Conservation (phyloP, 2,329 filamentous ascomycete species). For the Talaromyces sp. region DNA sequence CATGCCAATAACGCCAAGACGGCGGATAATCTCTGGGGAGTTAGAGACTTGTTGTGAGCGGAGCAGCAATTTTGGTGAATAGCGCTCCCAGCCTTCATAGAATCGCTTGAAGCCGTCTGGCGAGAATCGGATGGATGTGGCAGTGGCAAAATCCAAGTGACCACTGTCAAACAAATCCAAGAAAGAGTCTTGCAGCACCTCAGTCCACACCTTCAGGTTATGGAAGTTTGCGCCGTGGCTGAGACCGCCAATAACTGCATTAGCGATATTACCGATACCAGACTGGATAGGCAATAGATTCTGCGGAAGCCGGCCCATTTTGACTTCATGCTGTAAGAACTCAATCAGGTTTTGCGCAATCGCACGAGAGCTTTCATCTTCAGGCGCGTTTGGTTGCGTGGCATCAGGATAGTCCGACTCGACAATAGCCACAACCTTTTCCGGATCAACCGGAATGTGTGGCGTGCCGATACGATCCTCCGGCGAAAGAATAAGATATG, state of each 20-base stretch:
- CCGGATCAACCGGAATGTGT: slow-evolving; percentile 78
- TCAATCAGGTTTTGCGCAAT: slow-evolving; percentile 82
- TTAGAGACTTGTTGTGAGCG: slow-evolving; percentile 87
- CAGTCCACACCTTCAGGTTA: slow-evolving; percentile 89
- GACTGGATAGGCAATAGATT: slow-evolving; percentile 79
- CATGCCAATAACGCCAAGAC: slow-evolving; percentile 87
- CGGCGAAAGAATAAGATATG: slow-evolving; percentile 78
- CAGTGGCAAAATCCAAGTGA: slow-evolving; percentile 83
- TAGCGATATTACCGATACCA: slow-evolving; percentile 90
- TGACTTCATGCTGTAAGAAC: slow-evolving; percentile 80
- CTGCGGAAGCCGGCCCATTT: slow-evolving; percentile 69
- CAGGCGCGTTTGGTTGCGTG: slow-evolving; percentile 70
- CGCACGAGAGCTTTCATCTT: slow-evolving; percentile 67
- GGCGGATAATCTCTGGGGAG: slow-evolving; percentile 83
- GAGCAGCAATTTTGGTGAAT: slow-evolving; percentile 77
- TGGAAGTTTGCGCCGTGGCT: slow-evolving; percentile 73
- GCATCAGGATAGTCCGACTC: slow-evolving; percentile 81
- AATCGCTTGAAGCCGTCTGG: slow-evolving; percentile 88
- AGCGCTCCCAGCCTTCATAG: slow-evolving; percentile 79
- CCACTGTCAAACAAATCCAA: slow-evolving; percentile 88
- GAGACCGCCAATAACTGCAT: slow-evolving; percentile 82
- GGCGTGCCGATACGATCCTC: slow-evolving; percentile 83
- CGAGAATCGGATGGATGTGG: slow-evolving; percentile 85
- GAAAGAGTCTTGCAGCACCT: slow-evolving; percentile 90
- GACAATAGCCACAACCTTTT: slow-evolving; percentile 79